phyloP scores from a whole-genome alignment of 2,329 filamentous ascomycete species.

The Stemphylium beticola region DNA sequence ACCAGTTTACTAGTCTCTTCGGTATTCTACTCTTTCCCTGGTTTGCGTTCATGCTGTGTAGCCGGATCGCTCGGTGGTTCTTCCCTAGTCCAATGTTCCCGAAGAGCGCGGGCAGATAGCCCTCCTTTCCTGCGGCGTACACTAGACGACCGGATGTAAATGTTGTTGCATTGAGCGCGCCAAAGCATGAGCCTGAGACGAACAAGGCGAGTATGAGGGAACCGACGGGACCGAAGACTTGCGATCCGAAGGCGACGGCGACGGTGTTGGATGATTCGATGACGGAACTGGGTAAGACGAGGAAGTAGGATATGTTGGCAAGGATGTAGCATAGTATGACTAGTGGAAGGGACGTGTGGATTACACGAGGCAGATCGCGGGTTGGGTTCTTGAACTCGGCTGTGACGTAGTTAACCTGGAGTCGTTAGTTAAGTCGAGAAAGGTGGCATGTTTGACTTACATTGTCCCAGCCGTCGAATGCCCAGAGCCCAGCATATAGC shows the following conservation, averaged over 20 bases:
- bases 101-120: conserved; percentile 85
- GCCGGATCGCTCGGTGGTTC: conserved; percentile 44
- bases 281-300: conserved; percentile 80
- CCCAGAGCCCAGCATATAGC: conserved; percentile 94
- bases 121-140: conserved; percentile 94
- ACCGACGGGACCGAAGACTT: conserved; percentile 86
- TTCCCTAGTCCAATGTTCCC: conserved; percentile 76
- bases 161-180: conserved; percentile 89
- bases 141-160: conserved; percentile 93
- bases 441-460: conserved; percentile 58
- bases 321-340: conserved; percentile 91
- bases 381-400: conserved; percentile 93
- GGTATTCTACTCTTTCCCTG: conserved; percentile 29
- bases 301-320: conserved; percentile 91
- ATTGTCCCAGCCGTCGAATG: conserved; percentile 99
- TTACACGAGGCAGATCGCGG: conserved; percentile 89
- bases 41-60: conserved; percentile 34
- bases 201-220: conserved; percentile 85
- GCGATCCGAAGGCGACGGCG: conserved; percentile 89
- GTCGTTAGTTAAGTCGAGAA: conserved; percentile 22
- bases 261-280: conserved; percentile 93
- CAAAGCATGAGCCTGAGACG: conserved; percentile 90
- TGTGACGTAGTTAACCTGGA: conserved; percentile 92
- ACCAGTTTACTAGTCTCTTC: conserved; percentile 34
- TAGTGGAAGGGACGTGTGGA: conserved; percentile 94